Evolutionary conservation across 805 yeast genomes (phyloP).

Genomic region (Metschnikowia lochheadii): DNA sequence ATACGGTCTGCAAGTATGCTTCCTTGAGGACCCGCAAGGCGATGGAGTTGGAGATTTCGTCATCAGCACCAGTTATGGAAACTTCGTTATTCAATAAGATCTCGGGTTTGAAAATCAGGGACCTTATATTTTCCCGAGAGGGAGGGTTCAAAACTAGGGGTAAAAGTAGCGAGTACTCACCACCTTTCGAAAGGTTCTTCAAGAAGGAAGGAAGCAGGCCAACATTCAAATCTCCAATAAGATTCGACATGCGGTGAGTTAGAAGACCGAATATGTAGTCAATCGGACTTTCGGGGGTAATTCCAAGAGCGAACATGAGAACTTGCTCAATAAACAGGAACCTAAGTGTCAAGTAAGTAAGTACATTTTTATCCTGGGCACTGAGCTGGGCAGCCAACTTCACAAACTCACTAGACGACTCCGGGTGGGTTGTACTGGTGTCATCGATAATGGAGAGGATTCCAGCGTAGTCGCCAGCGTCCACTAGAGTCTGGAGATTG

Average conservation of each 20-base stretch:
- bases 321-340: conserved; percentile 11
- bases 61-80: background rate
- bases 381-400: background rate
- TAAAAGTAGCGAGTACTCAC: conserved; percentile 10
- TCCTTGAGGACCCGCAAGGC: background rate
- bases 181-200: conserved; percentile 6
- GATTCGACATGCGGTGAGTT: background rate
- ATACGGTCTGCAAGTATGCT: background rate
- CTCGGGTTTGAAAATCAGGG: conserved; percentile 2
- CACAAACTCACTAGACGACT: background rate
- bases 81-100: conserved; percentile 5
- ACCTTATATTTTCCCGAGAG: background rate
- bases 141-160: conserved; percentile 14
- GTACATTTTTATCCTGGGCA: conserved; percentile 4
- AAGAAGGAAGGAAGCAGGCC: background rate
- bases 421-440: background rate
- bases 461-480: conserved; percentile 7
- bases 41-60: background rate
- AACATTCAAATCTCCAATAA: background rate
- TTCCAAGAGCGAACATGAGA: conserved; percentile 1
- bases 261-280: background rate
- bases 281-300: background rate
- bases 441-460: background rate
- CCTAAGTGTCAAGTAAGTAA: conserved; percentile 10
- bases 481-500: conserved; percentile 2